A percentile compares a stretch with the other conserved stretches of the same genome.
These are phyloP conservation scores for Sordariomycetes sp. DNA, from an alignment of 2,329 filamentous ascomycete genomes.

Conservation along the genomic window DNA sequence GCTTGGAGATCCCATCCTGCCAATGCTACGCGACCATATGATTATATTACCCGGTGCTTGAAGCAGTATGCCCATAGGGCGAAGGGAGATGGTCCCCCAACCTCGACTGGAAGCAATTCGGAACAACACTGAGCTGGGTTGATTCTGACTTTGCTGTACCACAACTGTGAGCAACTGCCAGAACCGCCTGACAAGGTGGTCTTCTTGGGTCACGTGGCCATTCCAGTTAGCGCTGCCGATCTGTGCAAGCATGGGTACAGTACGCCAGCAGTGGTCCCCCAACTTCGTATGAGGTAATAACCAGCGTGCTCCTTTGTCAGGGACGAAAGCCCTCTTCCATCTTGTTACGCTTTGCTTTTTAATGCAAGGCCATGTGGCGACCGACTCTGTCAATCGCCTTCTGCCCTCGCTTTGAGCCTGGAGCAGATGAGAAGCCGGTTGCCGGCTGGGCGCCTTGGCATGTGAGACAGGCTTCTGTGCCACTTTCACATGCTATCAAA, in stretches of 20 bases:
- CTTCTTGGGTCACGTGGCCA: not conserved
- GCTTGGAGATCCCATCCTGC: not conserved
- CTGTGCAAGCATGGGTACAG: not conserved
- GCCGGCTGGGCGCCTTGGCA: conserved; percentile 3
- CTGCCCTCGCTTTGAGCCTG: not conserved
- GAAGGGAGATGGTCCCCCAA: too few species aligned
- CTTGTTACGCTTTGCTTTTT: not conserved
- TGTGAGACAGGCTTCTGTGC: not conserved
- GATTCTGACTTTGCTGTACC: not conserved
- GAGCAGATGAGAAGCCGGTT: not conserved
- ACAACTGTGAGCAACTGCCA: not conserved
- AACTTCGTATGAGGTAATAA: not conserved
- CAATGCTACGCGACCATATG: not conserved
- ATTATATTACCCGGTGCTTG: not conserved
- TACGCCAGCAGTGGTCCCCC: not conserved
- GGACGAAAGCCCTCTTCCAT: not conserved
- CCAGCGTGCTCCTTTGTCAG: not conserved
- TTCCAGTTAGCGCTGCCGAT: not conserved
- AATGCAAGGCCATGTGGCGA: not conserved
- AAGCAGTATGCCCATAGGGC: too few species aligned
- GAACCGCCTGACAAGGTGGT: too few species aligned
- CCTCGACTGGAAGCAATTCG: too few species aligned
- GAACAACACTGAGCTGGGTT: too few species aligned
- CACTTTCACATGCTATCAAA: conserved; percentile 1
- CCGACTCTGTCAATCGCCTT: not conserved